A percentile compares a stretch with the other conserved stretches of the same genome.
Evolutionary conservation across 129 eudicot species (phyloP).

Genomic region (Ambrosia trifida): DNA sequence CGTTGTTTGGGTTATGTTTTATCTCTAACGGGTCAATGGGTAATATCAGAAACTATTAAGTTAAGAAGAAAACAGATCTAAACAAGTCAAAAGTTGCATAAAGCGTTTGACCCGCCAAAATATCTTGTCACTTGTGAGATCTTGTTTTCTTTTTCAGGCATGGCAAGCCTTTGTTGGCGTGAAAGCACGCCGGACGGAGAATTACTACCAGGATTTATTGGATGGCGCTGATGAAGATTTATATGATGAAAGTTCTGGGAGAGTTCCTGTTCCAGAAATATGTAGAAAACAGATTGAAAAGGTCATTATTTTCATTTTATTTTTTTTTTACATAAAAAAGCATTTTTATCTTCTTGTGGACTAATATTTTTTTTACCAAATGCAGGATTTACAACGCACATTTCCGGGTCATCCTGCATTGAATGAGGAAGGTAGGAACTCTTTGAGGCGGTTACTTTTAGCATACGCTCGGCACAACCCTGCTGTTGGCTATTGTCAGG

Average conservation of each 20-base stretch:
- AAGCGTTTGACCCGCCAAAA: too few species aligned
- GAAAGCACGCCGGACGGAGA: slow-evolving; percentile 70
- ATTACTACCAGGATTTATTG: slow-evolving; percentile 78
- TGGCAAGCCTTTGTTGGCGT: slow-evolving; percentile 99
- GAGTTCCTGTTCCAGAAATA: slow-evolving; percentile 53
- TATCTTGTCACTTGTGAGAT: too few species aligned
- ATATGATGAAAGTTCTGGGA: slow-evolving; percentile 10
- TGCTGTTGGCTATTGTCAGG: slow-evolving; percentile 98
- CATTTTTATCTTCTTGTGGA: slow-evolving; percentile 6
- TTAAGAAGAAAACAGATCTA: too few species aligned
- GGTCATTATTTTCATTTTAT: slow-evolving; percentile 61
- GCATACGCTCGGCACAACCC: slow-evolving; percentile 97
- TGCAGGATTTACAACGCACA: slow-evolving; percentile 91
- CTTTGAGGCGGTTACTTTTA: slow-evolving; percentile 81
- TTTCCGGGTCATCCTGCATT: slow-evolving; percentile 99
- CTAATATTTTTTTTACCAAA: slow-evolving; percentile 34
- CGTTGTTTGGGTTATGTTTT: not conserved
- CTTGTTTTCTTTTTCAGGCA: slow-evolving; percentile 47
- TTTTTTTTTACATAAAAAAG: slow-evolving; percentile 28
- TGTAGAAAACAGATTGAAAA: slow-evolving; percentile 94
- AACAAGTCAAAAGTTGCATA: too few species aligned
- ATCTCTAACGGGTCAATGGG: not conserved
- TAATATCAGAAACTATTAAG: too few species aligned
- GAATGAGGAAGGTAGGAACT: slow-evolving; percentile 79
- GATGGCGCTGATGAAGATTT: slow-evolving; percentile 41